Evolutionary conservation across 106 monocot species (phyloP).

Genomic region (Phalaenopsis aphrodite): DNA sequence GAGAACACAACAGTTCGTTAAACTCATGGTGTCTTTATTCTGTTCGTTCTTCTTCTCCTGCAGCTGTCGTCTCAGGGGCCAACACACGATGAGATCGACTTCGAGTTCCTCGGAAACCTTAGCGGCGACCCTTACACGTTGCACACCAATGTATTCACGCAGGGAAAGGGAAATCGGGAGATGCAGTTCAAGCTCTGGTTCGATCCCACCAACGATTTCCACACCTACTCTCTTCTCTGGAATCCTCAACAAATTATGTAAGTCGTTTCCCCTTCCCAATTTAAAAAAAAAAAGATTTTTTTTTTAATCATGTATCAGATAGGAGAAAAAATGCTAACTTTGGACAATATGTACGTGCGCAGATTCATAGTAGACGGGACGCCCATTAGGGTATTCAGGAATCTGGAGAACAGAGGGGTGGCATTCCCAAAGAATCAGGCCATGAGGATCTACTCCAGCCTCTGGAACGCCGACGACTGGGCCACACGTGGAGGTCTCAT

Average conservation of each 20-base stretch:
- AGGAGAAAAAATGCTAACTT: background rate
- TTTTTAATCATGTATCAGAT: background rate
- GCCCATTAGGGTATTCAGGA: conserved; percentile 14
- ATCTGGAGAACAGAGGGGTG: background rate
- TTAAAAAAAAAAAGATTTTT: background rate
- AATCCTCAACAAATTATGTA: conserved; percentile 27
- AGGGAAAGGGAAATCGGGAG: conserved; percentile 48
- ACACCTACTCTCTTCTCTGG: conserved; percentile 59
- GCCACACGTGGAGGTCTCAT: conserved; percentile 18
- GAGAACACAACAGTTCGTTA: no score
- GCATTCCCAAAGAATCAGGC: conserved; percentile 11
- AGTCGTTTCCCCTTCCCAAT: background rate
- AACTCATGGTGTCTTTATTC: background rate
- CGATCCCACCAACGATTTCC: conserved; percentile 47
- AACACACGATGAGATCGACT: conserved; percentile 42
- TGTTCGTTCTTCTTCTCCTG: background rate
- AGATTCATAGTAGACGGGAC: conserved; percentile 19
- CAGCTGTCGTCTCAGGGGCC: conserved; percentile 16
- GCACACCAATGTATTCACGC: conserved; percentile 53
- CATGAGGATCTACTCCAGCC: conserved; percentile 19
- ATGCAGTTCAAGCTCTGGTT: conserved; percentile 56
- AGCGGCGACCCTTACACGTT: conserved; percentile 51
- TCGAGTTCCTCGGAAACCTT: conserved; percentile 50
- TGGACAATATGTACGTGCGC: background rate
- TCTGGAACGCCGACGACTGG: conserved; percentile 24